Percentiles rank a stretch among this genome's conserved stretches.
These are phyloP conservation scores for Ascochyta viciae-villosae DNA, from an alignment of 2,329 filamentous ascomycete species.

Conservation along the genomic window DNA sequence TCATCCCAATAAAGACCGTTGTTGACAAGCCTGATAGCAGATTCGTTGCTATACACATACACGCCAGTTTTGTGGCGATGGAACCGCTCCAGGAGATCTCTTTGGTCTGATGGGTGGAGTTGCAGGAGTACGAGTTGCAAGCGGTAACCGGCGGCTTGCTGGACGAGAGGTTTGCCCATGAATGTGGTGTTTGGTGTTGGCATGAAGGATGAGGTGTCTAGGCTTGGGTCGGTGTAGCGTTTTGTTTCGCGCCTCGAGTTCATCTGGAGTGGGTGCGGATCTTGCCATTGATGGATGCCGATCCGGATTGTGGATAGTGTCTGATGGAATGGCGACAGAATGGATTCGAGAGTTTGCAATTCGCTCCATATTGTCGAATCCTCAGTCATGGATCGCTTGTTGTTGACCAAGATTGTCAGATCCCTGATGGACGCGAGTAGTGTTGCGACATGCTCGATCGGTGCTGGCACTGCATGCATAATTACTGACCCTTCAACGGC, in stretches of 20 bases:
- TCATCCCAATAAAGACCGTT: slow-evolving; percentile 4
- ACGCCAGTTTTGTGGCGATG: slow-evolving; percentile 13
- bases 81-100: slow-evolving; percentile 11
- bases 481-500: slow-evolving; percentile 8
- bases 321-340: slow-evolving; percentile 9
- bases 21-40: neutral
- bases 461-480: slow-evolving; percentile 5
- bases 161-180: slow-evolving; percentile 8
- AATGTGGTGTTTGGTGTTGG: slow-evolving; percentile 5
- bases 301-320: slow-evolving; percentile 7
- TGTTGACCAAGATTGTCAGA: slow-evolving; percentile 3
- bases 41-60: slow-evolving; percentile 8
- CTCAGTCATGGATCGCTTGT: slow-evolving; percentile 14
- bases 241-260: slow-evolving; percentile 9
- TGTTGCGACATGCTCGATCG: slow-evolving; percentile 10
- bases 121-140: slow-evolving; percentile 11
- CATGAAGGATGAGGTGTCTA: slow-evolving; percentile 2
- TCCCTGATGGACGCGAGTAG: slow-evolving; percentile 6
- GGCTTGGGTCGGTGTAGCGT: neutral
- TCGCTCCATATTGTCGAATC: slow-evolving; percentile 12
- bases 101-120: slow-evolving; percentile 5
- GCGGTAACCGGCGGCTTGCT: slow-evolving; percentile 11
- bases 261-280: slow-evolving; percentile 12
- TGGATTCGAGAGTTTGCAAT: slow-evolving; percentile 3
- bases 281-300: slow-evolving; percentile 16